Percentiles rank a stretch among this genome's conserved stretches.
Evolutionary conservation across 2,329 filamentous ascomycete species (phyloP).

Genomic region (Colletotrichum kahawae): DNA sequence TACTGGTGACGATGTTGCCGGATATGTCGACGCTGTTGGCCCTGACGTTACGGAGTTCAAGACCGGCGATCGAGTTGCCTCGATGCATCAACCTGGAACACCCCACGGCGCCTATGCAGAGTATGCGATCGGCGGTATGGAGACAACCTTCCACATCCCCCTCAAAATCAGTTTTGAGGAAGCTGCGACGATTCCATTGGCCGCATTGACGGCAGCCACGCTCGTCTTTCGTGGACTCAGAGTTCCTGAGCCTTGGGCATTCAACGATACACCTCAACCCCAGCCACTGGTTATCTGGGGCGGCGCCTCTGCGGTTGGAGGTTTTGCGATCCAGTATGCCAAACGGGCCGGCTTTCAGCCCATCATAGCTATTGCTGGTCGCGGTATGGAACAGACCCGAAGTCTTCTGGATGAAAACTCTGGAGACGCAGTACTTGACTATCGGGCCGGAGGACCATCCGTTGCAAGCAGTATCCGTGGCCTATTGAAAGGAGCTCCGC

Average conservation of each 20-base stretch:
- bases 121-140: constrained; percentile 43
- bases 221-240: constrained; percentile 51
- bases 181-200: constrained; percentile 43
- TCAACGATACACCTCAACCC: constrained; percentile 30
- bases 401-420: constrained; percentile 16
- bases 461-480: background rate
- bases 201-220: constrained; percentile 44
- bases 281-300: constrained; percentile 51
- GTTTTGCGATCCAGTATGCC: constrained; percentile 64
- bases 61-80: constrained; percentile 48
- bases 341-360: constrained; percentile 57
- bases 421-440: constrained; percentile 27
- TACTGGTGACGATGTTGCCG: constrained; percentile 26
- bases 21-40: constrained; percentile 23
- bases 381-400: constrained; percentile 17
- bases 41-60: constrained; percentile 20
- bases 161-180: constrained; percentile 29
- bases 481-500: accelerated
- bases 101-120: constrained; percentile 50
- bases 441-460: constrained; percentile 1
- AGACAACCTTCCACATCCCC: constrained; percentile 43
- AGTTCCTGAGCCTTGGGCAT: constrained; percentile 54
- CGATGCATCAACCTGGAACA: constrained; percentile 54
- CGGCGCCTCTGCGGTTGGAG: constrained; percentile 56
- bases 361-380: constrained; percentile 61